Conservation (phyloP, 768 basidiomycete genomes). For the Suillus hirtellus region DNA sequence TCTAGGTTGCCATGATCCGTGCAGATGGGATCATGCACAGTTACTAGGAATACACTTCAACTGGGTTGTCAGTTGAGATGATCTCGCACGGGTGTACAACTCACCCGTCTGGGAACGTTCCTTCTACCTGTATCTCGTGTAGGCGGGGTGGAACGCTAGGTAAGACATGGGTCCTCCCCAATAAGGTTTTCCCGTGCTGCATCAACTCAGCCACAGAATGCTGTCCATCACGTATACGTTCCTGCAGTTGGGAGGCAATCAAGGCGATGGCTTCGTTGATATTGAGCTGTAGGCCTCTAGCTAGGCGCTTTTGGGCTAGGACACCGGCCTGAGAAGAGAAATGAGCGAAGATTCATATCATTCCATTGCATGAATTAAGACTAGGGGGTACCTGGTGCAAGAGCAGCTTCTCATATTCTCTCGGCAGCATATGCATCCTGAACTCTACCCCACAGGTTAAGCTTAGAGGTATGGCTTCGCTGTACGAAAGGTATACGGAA, state of each 20-base stretch:
- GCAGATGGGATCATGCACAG: constrained; percentile 93
- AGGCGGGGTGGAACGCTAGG: constrained; percentile 73
- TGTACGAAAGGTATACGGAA: neutral
- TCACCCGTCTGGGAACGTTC: constrained; percentile 86
- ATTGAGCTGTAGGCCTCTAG: constrained; percentile 89
- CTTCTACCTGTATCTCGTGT: constrained; percentile 92
- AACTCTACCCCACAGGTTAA: neutral
- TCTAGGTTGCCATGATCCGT: constrained; percentile 75
- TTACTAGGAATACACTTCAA: constrained; percentile 81
- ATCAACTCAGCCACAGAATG: constrained; percentile 89
- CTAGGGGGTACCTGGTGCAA: constrained; percentile 57
- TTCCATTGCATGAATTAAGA: constrained; percentile 4
- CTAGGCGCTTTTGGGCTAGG: constrained; percentile 92
- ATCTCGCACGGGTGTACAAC: constrained; percentile 19
- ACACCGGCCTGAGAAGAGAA: constrained; percentile 63
- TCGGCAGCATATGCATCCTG: constrained; percentile 70
- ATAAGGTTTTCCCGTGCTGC: constrained; percentile 85
- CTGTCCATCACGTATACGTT: constrained; percentile 88
- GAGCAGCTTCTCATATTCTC: constrained; percentile 74
- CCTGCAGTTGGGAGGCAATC: constrained; percentile 90
- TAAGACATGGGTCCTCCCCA: constrained; percentile 88
- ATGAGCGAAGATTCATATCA: neutral
- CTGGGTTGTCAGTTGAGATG: neutral
- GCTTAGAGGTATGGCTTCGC: neutral
- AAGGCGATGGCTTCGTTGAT: constrained; percentile 85